These are phyloP conservation scores for Rhodotorula sp. DNA, from an alignment of 1,284 basidiomycete species.

Conservation along the genomic window DNA sequence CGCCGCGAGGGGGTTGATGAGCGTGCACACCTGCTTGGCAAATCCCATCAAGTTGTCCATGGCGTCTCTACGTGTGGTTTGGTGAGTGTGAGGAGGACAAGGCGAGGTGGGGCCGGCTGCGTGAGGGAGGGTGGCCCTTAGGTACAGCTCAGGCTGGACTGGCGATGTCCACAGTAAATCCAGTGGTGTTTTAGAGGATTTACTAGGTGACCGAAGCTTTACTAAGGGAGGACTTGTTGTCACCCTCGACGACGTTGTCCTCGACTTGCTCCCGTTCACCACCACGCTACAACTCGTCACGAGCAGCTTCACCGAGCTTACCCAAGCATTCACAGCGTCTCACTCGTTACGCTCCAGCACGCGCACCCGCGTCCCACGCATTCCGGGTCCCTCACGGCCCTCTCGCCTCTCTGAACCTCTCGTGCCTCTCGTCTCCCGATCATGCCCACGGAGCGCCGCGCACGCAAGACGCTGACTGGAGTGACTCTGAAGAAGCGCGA, in stretches of 20 bases:
- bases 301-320: no score
- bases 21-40: conserved; percentile 15
- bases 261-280: no score
- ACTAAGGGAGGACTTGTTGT: no score
- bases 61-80: background rate
- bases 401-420: background rate
- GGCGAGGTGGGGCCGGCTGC: background rate
- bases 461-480: background rate
- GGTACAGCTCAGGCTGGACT: no score
- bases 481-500: background rate
- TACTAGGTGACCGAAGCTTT: no score
- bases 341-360: no score
- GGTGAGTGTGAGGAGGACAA: background rate
- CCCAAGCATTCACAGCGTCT: no score
- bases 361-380: no score
- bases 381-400: background rate
- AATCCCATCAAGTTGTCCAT: conserved; percentile 6
- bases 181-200: no score
- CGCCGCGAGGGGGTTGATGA: background rate
- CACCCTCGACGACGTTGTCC: no score
- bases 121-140: background rate
- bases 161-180: no score
- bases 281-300: no score
- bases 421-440: background rate
- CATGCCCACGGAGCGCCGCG: background rate